Conservation (phyloP, 2,329 filamentous ascomycete species). For the Fusarium armeniacum region DNA sequence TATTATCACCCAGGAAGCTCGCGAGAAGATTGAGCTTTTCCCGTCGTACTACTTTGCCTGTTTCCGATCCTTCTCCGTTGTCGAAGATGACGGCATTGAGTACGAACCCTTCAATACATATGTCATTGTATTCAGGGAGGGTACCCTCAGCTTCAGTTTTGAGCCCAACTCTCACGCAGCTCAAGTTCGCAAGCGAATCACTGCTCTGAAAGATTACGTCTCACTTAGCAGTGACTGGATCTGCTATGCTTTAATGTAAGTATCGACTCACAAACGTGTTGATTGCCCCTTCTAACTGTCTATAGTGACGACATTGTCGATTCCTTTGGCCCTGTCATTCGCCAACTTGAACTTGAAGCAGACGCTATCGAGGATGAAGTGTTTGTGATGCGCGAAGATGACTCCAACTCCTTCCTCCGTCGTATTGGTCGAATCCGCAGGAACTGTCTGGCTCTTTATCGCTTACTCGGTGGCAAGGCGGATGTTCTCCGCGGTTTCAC, state of each 20-base stretch:
- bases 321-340: constrained; percentile 90
- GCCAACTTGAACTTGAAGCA: constrained; percentile 86
- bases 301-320: constrained; percentile 94
- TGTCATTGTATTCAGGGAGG: constrained; percentile 95
- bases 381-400: constrained; percentile 90
- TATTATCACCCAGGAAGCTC: constrained; percentile 93
- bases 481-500: constrained; percentile 98
- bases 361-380: constrained; percentile 96
- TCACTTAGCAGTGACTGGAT: constrained; percentile 98
- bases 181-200: constrained; percentile 91
- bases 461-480: constrained; percentile 95
- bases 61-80: constrained; percentile 90
- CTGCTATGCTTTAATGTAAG: constrained; percentile 96
- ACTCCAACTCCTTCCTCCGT: constrained; percentile 88
- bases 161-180: constrained; percentile 87
- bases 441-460: constrained; percentile 93
- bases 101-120: constrained; percentile 97
- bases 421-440: constrained; percentile 92
- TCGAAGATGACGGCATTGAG: constrained; percentile 82
- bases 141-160: constrained; percentile 95
- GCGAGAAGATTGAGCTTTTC: constrained; percentile 98
- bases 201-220: constrained; percentile 93
- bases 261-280: constrained; percentile 26
- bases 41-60: constrained; percentile 98
- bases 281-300: constrained; percentile 43